Percentiles rank a stretch among this genome's conserved stretches.
Conservation (phyloP, 106 monocot species). For the Posidonia australis region DNA sequence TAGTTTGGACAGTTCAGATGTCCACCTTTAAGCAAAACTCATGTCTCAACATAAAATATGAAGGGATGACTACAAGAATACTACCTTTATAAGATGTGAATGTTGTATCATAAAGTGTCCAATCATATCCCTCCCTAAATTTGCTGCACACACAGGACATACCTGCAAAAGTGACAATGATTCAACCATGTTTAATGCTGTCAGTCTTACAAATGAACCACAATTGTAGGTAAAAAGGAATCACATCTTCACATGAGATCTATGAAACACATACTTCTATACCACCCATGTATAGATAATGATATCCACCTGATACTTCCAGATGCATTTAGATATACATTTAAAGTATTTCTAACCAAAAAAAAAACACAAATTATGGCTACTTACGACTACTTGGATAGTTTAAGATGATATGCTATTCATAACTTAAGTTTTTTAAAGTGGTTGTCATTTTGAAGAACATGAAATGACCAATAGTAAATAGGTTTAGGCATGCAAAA, state of each 20-base stretch:
- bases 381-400: background rate
- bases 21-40: too few species aligned
- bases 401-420: background rate
- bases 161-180: constrained; percentile 14
- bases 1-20: too few species aligned
- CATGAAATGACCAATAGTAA: too few species aligned
- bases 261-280: background rate
- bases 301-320: too few species aligned
- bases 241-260: background rate
- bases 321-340: too few species aligned
- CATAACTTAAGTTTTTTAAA: too few species aligned
- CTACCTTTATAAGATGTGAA: constrained; percentile 35
- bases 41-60: background rate
- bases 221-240: background rate
- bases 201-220: background rate
- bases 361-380: too few species aligned
- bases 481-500: too few species aligned
- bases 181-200: background rate
- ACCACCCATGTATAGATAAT: too few species aligned
- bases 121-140: constrained; percentile 33
- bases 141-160: constrained; percentile 35
- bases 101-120: constrained; percentile 25
- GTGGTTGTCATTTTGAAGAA: too few species aligned
- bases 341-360: too few species aligned
- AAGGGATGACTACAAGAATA: background rate